Evolutionary conservation across 2,329 filamentous ascomycete genomes (phyloP).

Genomic region (Tricladium varicosporioides): DNA sequence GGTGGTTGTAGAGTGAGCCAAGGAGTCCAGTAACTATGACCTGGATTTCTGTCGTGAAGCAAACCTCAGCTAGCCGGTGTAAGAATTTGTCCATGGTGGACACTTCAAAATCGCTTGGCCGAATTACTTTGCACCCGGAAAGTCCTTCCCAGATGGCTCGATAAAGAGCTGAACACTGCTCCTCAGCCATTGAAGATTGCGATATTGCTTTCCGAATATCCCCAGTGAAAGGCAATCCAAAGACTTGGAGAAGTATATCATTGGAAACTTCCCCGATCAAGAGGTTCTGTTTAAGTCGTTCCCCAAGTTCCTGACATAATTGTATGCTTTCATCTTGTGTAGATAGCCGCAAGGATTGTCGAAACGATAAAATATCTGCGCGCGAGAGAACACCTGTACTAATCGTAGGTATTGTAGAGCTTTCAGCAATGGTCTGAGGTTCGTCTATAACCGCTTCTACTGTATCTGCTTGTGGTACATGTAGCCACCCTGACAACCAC

Average conservation of each 20-base stretch:
- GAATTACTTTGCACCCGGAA: slow-evolving; percentile 23
- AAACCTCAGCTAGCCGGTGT: slow-evolving; percentile 16
- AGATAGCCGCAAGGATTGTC: slow-evolving; percentile 5
- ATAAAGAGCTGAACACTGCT: slow-evolving; percentile 22
- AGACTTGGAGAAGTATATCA: slow-evolving; percentile 9
- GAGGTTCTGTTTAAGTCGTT: slow-evolving; percentile 24
- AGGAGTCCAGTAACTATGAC: slow-evolving; percentile 21
- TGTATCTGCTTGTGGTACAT: background rate
- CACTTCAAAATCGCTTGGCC: slow-evolving; percentile 16
- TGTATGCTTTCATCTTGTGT: background rate
- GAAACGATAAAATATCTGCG: slow-evolving; percentile 15
- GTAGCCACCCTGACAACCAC: slow-evolving; percentile 24
- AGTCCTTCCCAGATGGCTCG: slow-evolving; percentile 29
- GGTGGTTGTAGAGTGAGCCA: slow-evolving; percentile 12
- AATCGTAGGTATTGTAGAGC: background rate
- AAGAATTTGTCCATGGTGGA: slow-evolving; percentile 18
- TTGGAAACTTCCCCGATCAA: slow-evolving; percentile 21
- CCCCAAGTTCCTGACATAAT: slow-evolving; percentile 21
- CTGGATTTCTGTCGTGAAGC: slow-evolving; percentile 15
- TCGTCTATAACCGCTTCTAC: background rate
- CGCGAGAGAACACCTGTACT: too few species aligned
- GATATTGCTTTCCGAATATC: slow-evolving; percentile 9
- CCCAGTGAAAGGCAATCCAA: slow-evolving; percentile 13
- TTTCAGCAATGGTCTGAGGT: background rate
- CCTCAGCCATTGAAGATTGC: background rate